Percentiles rank a stretch among this genome's conserved stretches.
These are phyloP conservation scores for Colletotrichum sp. DNA, from an alignment of 2,329 filamentous ascomycete genomes.

Conservation along the genomic window DNA sequence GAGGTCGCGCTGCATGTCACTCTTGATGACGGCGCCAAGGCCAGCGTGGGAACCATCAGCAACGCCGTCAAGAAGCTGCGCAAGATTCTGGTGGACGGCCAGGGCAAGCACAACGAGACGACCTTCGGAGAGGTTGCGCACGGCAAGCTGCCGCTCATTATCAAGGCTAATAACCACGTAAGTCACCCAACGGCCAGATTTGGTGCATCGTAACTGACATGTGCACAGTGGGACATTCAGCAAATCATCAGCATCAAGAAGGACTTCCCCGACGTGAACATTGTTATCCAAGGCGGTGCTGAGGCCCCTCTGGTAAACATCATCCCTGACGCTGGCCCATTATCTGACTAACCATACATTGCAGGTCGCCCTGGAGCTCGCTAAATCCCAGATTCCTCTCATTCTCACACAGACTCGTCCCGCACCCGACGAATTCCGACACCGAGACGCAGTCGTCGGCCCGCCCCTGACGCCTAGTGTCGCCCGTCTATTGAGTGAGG, in stretches of 20 bases:
- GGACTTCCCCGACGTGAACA: conserved; percentile 34
- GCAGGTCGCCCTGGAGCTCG: conserved; percentile 42
- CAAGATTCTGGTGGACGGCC: conserved; percentile 36
- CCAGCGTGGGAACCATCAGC: conserved; percentile 26
- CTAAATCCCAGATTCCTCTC: conserved; percentile 42
- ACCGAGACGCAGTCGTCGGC: conserved; percentile 40
- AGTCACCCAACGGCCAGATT: not conserved
- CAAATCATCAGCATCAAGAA: conserved; percentile 43
- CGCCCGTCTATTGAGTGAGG: conserved; percentile 41
- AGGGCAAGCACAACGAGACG: conserved; percentile 34
- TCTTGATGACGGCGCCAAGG: conserved; percentile 38
- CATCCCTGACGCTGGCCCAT: not conserved
- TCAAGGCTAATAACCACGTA: conserved; percentile 33
- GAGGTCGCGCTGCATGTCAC: conserved; percentile 47
- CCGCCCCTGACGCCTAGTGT: conserved; percentile 45
- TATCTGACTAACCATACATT: not conserved
- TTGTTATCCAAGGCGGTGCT: conserved; percentile 43
- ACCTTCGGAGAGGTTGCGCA: conserved; percentile 41
- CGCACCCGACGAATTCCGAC: conserved; percentile 38
- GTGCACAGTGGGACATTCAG: conserved; percentile 40
- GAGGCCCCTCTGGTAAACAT: conserved; percentile 40
- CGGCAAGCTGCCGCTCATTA: conserved; percentile 41
- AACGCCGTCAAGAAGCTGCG: conserved; percentile 36
- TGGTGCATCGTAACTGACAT: not conserved
- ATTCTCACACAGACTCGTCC: conserved; percentile 44